Base-by-base conservation (phyloP, 2,329 filamentous ascomycete genomes). In the Graphiopsis chlorocephala region DNA sequence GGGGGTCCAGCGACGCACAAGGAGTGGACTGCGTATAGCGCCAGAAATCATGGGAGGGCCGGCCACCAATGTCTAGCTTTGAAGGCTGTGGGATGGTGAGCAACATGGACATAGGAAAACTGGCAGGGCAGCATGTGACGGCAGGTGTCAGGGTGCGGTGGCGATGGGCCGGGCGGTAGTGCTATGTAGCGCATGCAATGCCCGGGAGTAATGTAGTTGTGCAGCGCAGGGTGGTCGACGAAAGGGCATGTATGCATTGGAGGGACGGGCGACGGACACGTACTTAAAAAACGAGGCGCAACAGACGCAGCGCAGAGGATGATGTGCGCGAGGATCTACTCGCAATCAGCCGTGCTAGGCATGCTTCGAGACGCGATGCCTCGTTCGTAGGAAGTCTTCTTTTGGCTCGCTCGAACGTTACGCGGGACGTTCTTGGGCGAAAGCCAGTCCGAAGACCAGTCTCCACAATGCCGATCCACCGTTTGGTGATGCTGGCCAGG, bases 11-110 rank as follows among this genome's bases (percentile, higher is more conserved):
- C 48, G 59, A 53, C 48, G 59, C 59, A 53, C 47, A 62, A 53
- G 47, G 47, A 53, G 48, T 28, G 69, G 76, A 76, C 61, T 79
- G 78, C 69, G 76, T 72, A 74, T 78, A 73, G 69, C 73, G 79
- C 70, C 77, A 76, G 75, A 79, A 83, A 73, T 81, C 81, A 83
- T 83, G 79, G 69, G 73, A 73, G 74, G 76, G 74, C 74, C 80
- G 80, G 75, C 74, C 76, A 71, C 80, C 79, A 74, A 82, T 80
- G 70, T 81, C 80, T 68, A 76, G 73, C 74, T 78, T 80, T 69
- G 75, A 70, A 72, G 80, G 79, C 74, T 81, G 80, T 72, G 80
- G 79, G 64, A 83, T 77, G 70, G 81, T 83, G 77, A 83, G 81
- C 77, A 81, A 81, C 80, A 82, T 83, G 74, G 62, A 58, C 56